These are phyloP conservation scores for Chaetomiaceae sp. DNA, from an alignment of 2,329 filamentous ascomycete genomes.

Conservation along the genomic window DNA sequence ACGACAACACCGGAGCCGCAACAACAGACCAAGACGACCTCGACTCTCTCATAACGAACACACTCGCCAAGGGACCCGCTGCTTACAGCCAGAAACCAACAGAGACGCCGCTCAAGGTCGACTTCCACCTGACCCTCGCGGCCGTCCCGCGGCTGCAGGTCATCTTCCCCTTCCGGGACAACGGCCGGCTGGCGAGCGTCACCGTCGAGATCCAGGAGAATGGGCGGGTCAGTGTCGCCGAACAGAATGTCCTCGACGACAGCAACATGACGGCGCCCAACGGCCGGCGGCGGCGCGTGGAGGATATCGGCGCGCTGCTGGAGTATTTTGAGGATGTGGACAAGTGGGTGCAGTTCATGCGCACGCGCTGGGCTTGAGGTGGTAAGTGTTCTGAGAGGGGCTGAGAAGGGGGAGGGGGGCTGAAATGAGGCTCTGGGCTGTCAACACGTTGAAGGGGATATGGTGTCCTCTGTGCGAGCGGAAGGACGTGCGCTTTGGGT, in stretches of 20 bases:
- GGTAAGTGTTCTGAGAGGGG: too few species aligned
- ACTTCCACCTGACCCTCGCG: slow-evolving; percentile 48
- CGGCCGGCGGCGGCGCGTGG: slow-evolving; percentile 33
- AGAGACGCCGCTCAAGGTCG: slow-evolving; percentile 33
- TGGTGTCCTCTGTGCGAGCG: too few species aligned
- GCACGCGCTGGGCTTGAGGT: slow-evolving; percentile 28
- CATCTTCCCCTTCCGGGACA: slow-evolving; percentile 44
- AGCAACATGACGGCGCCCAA: slow-evolving; percentile 24
- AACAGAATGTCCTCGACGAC: slow-evolving; percentile 49
- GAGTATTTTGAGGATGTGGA: slow-evolving; percentile 48
- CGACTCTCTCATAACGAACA: slow-evolving; percentile 11
- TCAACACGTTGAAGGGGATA: too few species aligned
- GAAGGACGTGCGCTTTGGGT: too few species aligned
- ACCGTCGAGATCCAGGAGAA: slow-evolving; percentile 54
- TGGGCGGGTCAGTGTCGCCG: slow-evolving; percentile 50
- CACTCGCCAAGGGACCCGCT: background rate
- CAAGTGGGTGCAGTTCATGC: slow-evolving; percentile 49
- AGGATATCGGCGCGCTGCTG: slow-evolving; percentile 40
- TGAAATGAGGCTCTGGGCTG: background rate
- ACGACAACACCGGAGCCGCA: slow-evolving; percentile 13
- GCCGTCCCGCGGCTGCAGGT: slow-evolving; percentile 45
- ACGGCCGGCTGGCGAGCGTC: slow-evolving; percentile 43
- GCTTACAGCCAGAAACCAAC: slow-evolving; percentile 15
- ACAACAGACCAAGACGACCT: slow-evolving; percentile 26
- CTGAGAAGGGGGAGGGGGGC: background rate